Evolutionary conservation across 805 yeast species (phyloP), one percentile per base, ranked within the genome.

Genomic region (Yarrowia sp.): DNA sequence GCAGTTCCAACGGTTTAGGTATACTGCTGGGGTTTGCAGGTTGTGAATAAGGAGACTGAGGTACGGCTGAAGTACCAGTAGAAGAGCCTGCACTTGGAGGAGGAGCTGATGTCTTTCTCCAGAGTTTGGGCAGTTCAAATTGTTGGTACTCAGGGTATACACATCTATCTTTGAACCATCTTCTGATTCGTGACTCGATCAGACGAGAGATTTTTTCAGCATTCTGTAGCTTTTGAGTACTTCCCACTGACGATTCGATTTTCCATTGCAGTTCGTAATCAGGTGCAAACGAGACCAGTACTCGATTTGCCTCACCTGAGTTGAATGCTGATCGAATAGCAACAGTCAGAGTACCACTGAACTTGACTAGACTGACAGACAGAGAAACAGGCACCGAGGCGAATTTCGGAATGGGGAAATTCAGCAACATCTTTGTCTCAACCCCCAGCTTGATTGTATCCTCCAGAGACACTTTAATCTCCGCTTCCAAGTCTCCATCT

Each of bases 111-210:
- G 44, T 39, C 38, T 53, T 53, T 13, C 96, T 96, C 97, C 97
- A 92, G 72, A 92, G 77, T 55, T 90, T 87, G 3, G 98, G 99
- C 36, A 95, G 76, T 71, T 82, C 83, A 35, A 95, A 85, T 57
- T 90, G 88, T 74, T 92, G 97, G 71, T 88, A 93, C 69, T 96
- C 81, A 1, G 99, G 99, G 69, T 91, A 96, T 11, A 95, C 95
- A 73, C 97, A 91, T 67, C 97, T 80, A 70, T 93, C 98, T 15
- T 87, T 86, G 72, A 95, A 92, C 96, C 97, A 92, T 65, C 86
- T 86, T 68, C 95, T 82, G 43, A 95, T 81, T 67, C 87, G 87
- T 66, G 84, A 85, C 73, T 95, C 98, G 44, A 95, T 86, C 45
- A 95, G 78, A 66, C 90, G 86, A 9, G 96, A 85, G 42, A 95